phyloP scores from a whole-genome alignment of 352 stramenopile species.

The Peronospora tabacina region DNA sequence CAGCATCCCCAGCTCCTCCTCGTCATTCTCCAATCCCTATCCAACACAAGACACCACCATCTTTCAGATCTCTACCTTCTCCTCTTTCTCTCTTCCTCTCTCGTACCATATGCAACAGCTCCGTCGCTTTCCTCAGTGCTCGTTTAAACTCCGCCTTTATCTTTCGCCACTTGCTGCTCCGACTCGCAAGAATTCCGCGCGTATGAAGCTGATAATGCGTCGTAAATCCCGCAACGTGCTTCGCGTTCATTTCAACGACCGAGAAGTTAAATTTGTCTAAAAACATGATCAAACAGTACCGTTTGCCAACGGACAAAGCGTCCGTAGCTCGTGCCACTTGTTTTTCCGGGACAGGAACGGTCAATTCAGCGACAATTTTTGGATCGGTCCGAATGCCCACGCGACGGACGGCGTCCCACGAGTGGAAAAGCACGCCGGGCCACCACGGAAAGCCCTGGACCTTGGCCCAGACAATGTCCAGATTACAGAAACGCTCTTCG shows the following conservation, averaged over 20 bases:
- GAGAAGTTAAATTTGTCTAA: conserved; percentile 61
- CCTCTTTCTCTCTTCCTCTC: not conserved
- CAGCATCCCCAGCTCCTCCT: conserved; percentile 33
- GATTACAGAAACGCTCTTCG: conserved; percentile 53
- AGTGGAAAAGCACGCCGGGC: conserved; percentile 67
- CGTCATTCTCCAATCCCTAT: conserved; percentile 24
- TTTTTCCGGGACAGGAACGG: conserved; percentile 36
- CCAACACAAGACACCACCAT: conserved; percentile 4
- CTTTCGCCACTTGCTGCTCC: conserved; percentile 8
- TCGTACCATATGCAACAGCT: conserved; percentile 42
- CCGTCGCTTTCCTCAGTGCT: conserved; percentile 28
- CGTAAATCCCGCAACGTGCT: conserved; percentile 41
- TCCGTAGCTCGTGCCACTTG: conserved; percentile 19
- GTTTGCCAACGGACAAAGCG: conserved; percentile 14
- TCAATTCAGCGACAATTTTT: conserved; percentile 24
- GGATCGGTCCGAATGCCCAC: conserved; percentile 38
- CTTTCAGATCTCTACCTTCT: not conserved
- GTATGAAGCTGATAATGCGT: conserved; percentile 40
- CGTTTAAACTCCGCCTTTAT: conserved; percentile 33
- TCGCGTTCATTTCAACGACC: conserved; percentile 32
- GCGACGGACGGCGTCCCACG: conserved; percentile 41
- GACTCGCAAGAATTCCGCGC: too few relatives aligned
- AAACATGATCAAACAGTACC: conserved; percentile 51
- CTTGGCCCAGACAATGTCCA: conserved; percentile 76
- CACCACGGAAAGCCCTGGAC: conserved; percentile 66